phyloP scores from a whole-genome alignment of 331 rosid species.

The Cucumis variabilis region DNA sequence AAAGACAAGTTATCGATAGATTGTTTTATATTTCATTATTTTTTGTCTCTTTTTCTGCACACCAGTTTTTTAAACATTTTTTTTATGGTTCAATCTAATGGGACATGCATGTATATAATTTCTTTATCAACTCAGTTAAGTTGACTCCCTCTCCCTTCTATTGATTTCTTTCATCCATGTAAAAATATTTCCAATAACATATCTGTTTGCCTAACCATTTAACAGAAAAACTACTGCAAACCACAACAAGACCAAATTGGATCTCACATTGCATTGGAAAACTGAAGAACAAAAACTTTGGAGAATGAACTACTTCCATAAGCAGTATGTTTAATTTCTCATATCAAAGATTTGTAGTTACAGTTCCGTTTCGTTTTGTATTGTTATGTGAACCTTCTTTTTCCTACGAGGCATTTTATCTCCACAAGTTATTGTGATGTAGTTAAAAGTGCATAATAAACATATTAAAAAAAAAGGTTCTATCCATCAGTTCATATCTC shows the following conservation, averaged over 20 bases:
- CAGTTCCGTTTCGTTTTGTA: not conserved
- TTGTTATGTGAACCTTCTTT: not conserved
- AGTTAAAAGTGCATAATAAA: not conserved
- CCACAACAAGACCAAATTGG: not conserved
- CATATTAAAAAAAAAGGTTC: not conserved
- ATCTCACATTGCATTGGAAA: not conserved
- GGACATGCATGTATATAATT: not conserved
- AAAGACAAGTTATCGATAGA: not conserved
- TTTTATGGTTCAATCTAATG: not conserved
- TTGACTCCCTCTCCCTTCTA: not conserved
- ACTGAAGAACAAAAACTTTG: not conserved
- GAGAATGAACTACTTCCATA: not conserved
- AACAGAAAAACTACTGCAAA: not conserved
- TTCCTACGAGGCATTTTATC: not conserved
- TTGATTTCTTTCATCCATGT: not conserved
- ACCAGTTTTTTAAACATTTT: not conserved
- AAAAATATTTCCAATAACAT: not conserved
- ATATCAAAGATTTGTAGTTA: not conserved
- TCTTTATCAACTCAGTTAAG: not conserved
- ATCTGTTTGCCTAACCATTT: conserved; percentile 1
- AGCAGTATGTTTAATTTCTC: conserved; percentile 5
- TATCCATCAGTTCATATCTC: too few relatives aligned
- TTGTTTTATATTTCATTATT: not conserved
- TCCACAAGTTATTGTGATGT: not conserved
- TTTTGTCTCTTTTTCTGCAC: not conserved